phyloP scores from a whole-genome alignment of 495 filamentous ascomycete species.

The Chaetomium cochliodes region DNA sequence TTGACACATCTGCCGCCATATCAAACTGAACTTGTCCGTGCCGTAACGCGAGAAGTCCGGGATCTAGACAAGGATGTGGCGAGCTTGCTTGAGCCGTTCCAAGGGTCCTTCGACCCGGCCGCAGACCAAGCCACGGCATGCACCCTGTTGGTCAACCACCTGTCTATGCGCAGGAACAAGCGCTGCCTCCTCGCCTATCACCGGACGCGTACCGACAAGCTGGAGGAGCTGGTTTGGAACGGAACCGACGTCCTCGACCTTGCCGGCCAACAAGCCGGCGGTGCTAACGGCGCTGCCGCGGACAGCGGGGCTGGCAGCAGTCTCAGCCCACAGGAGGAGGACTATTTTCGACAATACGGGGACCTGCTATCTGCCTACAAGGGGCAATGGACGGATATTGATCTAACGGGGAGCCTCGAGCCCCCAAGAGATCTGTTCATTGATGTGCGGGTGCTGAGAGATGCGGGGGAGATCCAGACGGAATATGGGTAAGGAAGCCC shows the following conservation, averaged over 20 bases:
- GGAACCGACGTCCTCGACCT: slow-evolving; percentile 72
- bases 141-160: slow-evolving; percentile 85
- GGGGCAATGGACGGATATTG: slow-evolving; percentile 97
- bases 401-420: slow-evolving; percentile 91
- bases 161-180: slow-evolving; percentile 95
- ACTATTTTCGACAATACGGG: slow-evolving; percentile 86
- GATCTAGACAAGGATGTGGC: slow-evolving; percentile 90
- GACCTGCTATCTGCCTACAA: slow-evolving; percentile 96
- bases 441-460: slow-evolving; percentile 93
- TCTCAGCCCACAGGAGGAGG: slow-evolving; percentile 94
- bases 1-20: slow-evolving; percentile 87
- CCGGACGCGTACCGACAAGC: slow-evolving; percentile 79
- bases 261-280: slow-evolving; percentile 41
- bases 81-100: slow-evolving; percentile 75
- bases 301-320: slow-evolving; percentile 61
- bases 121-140: slow-evolving; percentile 81
- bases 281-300: slow-evolving; percentile 32
- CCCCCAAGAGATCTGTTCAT: slow-evolving; percentile 95
- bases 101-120: slow-evolving; percentile 80
- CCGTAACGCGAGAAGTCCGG: slow-evolving; percentile 85
- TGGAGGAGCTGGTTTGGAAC: slow-evolving; percentile 92
- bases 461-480: slow-evolving; percentile 98
- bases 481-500: slow-evolving; percentile 81
- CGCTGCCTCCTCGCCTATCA: slow-evolving; percentile 95
- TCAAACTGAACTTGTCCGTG: slow-evolving; percentile 86